Conservation (phyloP, 192 early-diverging fungal genomes). For the Haplosporangium gracile region DNA sequence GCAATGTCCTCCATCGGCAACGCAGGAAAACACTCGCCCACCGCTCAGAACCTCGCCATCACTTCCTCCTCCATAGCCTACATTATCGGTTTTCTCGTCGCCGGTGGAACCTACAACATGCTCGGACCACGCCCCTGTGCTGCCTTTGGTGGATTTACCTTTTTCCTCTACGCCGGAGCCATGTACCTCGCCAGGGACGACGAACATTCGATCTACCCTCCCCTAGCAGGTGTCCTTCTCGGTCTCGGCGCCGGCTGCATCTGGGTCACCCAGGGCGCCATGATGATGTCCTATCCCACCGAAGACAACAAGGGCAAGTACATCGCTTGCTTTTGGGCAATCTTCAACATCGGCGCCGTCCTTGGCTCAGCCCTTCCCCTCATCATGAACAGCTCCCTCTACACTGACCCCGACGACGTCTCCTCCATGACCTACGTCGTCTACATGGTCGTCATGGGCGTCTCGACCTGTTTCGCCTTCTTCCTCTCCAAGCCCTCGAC, state of each 20-base stretch:
- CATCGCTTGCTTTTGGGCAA: slow-evolving; percentile 89
- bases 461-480: slow-evolving; percentile 70
- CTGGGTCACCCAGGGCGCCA: slow-evolving; percentile 84
- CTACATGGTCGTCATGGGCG: slow-evolving; percentile 78
- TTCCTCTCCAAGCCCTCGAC: slow-evolving; percentile 67
- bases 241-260: slow-evolving; percentile 81
- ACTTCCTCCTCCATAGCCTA: slow-evolving; percentile 66
- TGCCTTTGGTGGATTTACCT: slow-evolving; percentile 76
- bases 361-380: slow-evolving; percentile 82
- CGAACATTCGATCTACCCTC: slow-evolving; percentile 67
- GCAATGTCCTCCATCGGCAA: slow-evolving; percentile 54
- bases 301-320: slow-evolving; percentile 85
- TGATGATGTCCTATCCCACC: slow-evolving; percentile 89
- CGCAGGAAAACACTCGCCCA: slow-evolving; percentile 52
- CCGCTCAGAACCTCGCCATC: slow-evolving; percentile 47
- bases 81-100: slow-evolving; percentile 80
- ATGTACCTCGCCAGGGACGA: slow-evolving; percentile 76
- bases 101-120: slow-evolving; percentile 84
- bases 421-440: slow-evolving; percentile 78
- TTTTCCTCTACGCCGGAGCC: slow-evolving; percentile 85
- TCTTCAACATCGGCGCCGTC: slow-evolving; percentile 87
- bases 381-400: slow-evolving; percentile 66
- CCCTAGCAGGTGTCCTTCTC: slow-evolving; percentile 81
- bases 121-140: slow-evolving; percentile 78
- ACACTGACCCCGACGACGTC: slow-evolving; percentile 60